Evolutionary conservation across 495 filamentous ascomycete genomes (phyloP).

Genomic region (Penicillium angulare): DNA sequence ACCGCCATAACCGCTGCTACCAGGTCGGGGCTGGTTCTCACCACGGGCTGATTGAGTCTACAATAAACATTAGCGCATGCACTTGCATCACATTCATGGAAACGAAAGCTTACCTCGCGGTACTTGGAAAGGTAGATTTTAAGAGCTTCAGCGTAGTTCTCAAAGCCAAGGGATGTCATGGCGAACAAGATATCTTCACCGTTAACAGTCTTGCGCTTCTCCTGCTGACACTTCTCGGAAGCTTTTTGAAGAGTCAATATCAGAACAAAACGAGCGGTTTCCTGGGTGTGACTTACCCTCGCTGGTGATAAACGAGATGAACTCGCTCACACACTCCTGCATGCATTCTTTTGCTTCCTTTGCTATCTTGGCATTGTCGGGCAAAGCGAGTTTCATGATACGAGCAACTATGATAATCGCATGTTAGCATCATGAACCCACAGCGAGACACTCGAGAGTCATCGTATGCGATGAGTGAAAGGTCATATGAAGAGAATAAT

Average conservation of each 20-base stretch:
- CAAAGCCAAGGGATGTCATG: conserved; percentile 98
- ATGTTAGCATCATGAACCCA: conserved; percentile 65
- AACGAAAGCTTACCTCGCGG: conserved; percentile 75
- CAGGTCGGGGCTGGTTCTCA: conserved; percentile 68
- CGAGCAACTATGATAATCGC: conserved; percentile 90
- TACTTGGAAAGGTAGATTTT: conserved; percentile 99
- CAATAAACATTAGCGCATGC: conserved; percentile 7
- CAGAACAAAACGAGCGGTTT: neutral
- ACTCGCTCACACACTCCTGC: conserved; percentile 99
- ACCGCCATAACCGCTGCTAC: conserved; percentile 65
- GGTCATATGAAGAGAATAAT: neutral
- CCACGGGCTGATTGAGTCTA: conserved; percentile 76
- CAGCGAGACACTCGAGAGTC: too few relatives aligned
- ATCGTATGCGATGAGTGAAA: neutral
- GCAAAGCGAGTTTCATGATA: conserved; percentile 96
- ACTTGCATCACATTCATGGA: too few relatives aligned
- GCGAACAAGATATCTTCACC: conserved; percentile 98
- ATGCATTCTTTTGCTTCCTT: conserved; percentile 99
- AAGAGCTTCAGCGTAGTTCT: conserved; percentile 96
- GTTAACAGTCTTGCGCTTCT: conserved; percentile 98
- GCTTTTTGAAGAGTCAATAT: conserved; percentile 53
- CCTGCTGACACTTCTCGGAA: conserved; percentile 98
- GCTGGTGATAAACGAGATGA: conserved; percentile 99
- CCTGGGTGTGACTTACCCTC: conserved; percentile 68
- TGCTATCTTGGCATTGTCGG: conserved; percentile 98